Conservation (phyloP, 495 filamentous ascomycete genomes). For the Glutinoglossum americanum region DNA sequence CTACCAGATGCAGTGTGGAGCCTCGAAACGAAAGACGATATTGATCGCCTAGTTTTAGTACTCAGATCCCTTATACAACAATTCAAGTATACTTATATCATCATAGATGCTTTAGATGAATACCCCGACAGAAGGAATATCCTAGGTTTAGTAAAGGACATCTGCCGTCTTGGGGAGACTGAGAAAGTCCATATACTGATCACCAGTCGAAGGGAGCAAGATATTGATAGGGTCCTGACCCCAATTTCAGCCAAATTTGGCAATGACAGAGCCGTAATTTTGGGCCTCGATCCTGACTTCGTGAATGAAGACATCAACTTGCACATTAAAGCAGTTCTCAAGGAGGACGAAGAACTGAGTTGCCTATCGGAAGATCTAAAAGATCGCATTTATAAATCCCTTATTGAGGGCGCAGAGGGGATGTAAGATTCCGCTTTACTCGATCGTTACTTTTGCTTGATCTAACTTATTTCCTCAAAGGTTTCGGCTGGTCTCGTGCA, state of each 20-base stretch:
- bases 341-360: background rate
- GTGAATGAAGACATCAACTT: background rate
- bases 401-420: conserved; percentile 9
- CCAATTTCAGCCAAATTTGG: background rate
- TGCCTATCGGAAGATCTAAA: background rate
- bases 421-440: conserved; percentile 6
- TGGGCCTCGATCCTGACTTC: background rate
- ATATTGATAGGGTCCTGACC: conserved; percentile 4
- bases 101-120: conserved; percentile 12
- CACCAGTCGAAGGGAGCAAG: conserved; percentile 8
- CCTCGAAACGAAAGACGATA: background rate
- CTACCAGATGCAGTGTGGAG: background rate
- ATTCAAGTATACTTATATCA: conserved; percentile 4
- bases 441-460: background rate
- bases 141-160: conserved; percentile 6
- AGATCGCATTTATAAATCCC: background rate
- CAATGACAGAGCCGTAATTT: background rate
- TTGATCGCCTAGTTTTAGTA: background rate
- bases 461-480: conserved; percentile 1
- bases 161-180: background rate
- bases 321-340: background rate
- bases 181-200: conserved; percentile 5
- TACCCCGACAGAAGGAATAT: conserved; percentile 5
- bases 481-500: conserved; percentile 12
- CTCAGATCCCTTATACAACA: background rate